phyloP scores from a whole-genome alignment of 306 rosid species.

The Trichosanthes cucumerina region DNA sequence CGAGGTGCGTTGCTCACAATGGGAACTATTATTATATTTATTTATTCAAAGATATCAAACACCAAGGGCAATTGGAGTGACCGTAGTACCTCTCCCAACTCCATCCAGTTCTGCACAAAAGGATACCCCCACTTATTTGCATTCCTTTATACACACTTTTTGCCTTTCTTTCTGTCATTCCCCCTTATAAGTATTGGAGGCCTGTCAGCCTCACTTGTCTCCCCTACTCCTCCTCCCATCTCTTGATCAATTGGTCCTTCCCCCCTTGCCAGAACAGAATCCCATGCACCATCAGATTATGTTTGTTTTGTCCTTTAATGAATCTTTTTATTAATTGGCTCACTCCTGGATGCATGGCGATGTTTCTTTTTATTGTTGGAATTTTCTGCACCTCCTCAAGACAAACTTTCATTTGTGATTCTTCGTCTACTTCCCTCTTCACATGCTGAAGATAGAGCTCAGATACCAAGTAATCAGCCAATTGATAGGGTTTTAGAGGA shows the following conservation, averaged over 20 bases:
- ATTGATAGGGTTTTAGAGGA: not conserved
- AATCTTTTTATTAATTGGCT: not conserved
- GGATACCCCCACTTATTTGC: not conserved
- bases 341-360: not conserved
- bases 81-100: not conserved
- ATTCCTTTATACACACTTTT: not conserved
- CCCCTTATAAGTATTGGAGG: not conserved
- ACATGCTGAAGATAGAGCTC: not conserved
- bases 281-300: not conserved
- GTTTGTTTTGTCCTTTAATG: not conserved
- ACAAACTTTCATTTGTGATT: not conserved
- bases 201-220: not conserved
- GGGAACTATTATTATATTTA: not conserved
- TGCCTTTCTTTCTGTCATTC: not conserved
- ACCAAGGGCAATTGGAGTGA: not conserved
- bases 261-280: not conserved
- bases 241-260: not conserved
- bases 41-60: not conserved
- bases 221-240: not conserved
- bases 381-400: not conserved
- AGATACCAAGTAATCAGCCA: not conserved
- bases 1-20: constrained; percentile 36
- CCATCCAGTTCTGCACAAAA: not conserved
- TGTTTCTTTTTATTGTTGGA: not conserved
- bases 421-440: not conserved